These are phyloP conservation scores for Allantophomopsis cytisporea DNA, from an alignment of 2,329 filamentous ascomycete genomes.

Conservation along the genomic window DNA sequence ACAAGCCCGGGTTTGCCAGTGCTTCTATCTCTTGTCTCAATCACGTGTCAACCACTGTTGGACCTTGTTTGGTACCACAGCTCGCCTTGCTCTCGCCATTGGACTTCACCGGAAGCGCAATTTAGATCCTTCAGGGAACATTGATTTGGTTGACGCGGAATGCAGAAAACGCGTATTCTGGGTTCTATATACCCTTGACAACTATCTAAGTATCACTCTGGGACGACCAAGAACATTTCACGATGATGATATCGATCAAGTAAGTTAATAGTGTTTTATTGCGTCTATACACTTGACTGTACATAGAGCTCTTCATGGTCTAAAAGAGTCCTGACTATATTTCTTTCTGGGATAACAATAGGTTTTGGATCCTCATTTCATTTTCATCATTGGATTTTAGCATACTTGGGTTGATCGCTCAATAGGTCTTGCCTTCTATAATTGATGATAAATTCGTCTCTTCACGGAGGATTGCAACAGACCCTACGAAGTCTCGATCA, in stretches of 20 bases:
- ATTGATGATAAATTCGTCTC: background rate
- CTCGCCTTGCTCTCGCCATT: constrained; percentile 18
- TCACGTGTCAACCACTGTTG: constrained; percentile 21
- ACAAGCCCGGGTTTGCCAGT: constrained; percentile 24
- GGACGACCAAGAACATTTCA: constrained; percentile 47
- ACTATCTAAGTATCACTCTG: constrained; percentile 47
- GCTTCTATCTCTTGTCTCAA: constrained; percentile 19
- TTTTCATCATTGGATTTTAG: background rate
- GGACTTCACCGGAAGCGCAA: constrained; percentile 15
- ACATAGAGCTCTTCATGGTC: no score
- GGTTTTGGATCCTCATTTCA: background rate
- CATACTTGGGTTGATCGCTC: background rate
- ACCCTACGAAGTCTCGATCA: constrained; percentile 12
- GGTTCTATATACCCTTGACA: constrained; percentile 50
- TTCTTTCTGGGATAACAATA: no score
- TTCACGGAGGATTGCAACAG: background rate
- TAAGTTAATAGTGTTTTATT: background rate
- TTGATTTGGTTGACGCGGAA: constrained; percentile 27
- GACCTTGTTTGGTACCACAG: constrained; percentile 19
- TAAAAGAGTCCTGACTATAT: background rate
- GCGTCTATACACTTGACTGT: no score
- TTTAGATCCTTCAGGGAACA: constrained; percentile 7
- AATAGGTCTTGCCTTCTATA: background rate
- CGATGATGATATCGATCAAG: constrained; percentile 50
- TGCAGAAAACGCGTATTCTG: constrained; percentile 45